These are phyloP conservation scores for Glaciozyma martinii DNA, from an alignment of 768 basidiomycete species.

Conservation along the genomic window DNA sequence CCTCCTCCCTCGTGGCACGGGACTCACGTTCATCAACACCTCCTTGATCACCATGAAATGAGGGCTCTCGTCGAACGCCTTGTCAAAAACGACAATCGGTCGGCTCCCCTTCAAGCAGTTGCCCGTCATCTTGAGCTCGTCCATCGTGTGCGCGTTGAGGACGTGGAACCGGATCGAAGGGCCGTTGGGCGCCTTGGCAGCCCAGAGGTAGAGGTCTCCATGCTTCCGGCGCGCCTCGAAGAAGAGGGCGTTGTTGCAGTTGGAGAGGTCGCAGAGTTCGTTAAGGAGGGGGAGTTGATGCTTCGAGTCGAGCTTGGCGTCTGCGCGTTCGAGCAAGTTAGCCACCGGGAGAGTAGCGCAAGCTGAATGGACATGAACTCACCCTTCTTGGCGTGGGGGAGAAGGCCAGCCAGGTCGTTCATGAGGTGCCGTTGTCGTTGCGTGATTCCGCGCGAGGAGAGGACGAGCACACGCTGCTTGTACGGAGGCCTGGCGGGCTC, in stretches of 20 bases:
- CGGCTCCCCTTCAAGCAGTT: slow-evolving; percentile 95
- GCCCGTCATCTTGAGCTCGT: slow-evolving; percentile 98
- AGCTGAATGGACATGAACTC: slow-evolving; percentile 25
- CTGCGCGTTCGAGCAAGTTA: slow-evolving; percentile 43
- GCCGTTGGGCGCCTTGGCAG: slow-evolving; percentile 92
- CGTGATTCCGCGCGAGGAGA: slow-evolving; percentile 87
- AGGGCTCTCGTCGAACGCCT: slow-evolving; percentile 75
- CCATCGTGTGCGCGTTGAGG: slow-evolving; percentile 98
- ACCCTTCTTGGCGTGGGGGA: slow-evolving; percentile 98
- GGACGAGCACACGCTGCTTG: slow-evolving; percentile 87
- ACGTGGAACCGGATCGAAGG: slow-evolving; percentile 96
- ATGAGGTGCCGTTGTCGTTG: slow-evolving; percentile 95
- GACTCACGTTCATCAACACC: slow-evolving; percentile 75
- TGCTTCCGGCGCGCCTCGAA: slow-evolving; percentile 85
- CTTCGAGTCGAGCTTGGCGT: slow-evolving; percentile 95
- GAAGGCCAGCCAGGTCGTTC: slow-evolving; percentile 78
- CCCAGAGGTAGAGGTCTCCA: slow-evolving; percentile 94
- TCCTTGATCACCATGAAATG: slow-evolving; percentile 85
- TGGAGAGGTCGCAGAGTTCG: slow-evolving; percentile 91
- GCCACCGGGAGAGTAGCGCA: neutral
- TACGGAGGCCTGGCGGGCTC: slow-evolving; percentile 51
- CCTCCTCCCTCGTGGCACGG: neutral
- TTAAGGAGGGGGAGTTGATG: slow-evolving; percentile 84
- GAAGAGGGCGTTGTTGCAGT: slow-evolving; percentile 94
- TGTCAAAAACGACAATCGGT: slow-evolving; percentile 85